Percentiles rank a stretch among this genome's conserved stretches.
Conservation (phyloP, 345 rosid species). For the Psidium guajava region DNA sequence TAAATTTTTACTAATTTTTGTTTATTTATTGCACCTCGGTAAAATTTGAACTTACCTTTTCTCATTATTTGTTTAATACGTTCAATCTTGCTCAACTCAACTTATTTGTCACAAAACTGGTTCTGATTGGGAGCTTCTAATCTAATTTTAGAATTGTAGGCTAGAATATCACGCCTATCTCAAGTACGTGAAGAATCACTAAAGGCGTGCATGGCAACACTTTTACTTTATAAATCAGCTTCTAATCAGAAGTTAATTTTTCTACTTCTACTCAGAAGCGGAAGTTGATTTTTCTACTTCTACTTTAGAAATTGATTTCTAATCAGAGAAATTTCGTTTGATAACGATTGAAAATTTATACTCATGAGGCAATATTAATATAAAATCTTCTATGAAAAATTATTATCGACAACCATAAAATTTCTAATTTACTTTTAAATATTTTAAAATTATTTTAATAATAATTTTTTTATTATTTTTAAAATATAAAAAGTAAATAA, state of each 20-base stretch:
- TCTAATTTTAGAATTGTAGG: neutral
- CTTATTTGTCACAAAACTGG: neutral
- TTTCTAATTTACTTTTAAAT: too few relatives aligned
- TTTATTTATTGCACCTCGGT: neutral
- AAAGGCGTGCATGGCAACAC: neutral
- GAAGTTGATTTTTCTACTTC: too few relatives aligned
- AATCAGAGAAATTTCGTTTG: too few relatives aligned
- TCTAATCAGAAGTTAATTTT: neutral
- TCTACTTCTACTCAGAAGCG: too few relatives aligned
- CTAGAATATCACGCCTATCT: accelerated
- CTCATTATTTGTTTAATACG: neutral
- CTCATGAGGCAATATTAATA: too few relatives aligned
- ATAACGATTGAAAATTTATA: too few relatives aligned
- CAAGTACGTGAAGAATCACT: neutral
- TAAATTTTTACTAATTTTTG: neutral
- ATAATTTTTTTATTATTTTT: too few relatives aligned
- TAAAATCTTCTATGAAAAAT: too few relatives aligned
- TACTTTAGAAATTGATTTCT: too few relatives aligned
- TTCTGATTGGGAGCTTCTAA: neutral
- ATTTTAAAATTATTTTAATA: too few relatives aligned
- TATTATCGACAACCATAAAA: too few relatives aligned
- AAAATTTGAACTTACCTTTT: neutral
- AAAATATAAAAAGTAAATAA: too few relatives aligned
- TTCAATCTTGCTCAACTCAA: neutral
- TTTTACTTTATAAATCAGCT: neutral